Percentiles rank a stretch among this genome's conserved stretches.
These are phyloP conservation scores for Microsporum ferrugineum DNA, from an alignment of 2,329 filamentous ascomycete genomes.

Conservation along the genomic window DNA sequence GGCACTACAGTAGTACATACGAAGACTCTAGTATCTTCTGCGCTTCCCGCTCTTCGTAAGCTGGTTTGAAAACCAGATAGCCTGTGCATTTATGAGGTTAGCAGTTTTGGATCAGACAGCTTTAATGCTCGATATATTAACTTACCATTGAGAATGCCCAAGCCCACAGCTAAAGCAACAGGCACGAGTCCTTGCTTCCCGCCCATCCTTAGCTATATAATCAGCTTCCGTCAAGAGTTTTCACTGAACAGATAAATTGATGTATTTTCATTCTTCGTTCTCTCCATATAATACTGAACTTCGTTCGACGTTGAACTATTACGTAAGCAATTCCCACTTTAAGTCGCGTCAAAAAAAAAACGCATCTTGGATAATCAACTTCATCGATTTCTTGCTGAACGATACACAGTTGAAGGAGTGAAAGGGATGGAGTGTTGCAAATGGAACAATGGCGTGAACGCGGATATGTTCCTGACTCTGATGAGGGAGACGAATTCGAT, in stretches of 20 bases:
- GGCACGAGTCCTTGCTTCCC: conserved; percentile 27
- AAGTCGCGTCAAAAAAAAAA: conserved; percentile 20
- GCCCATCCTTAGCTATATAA: conserved; percentile 21
- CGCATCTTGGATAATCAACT: conserved; percentile 15
- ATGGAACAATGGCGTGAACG: conserved; percentile 41
- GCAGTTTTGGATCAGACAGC: not conserved
- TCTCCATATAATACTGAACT: not conserved
- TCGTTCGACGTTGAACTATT: conserved; percentile 4
- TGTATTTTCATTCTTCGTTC: not conserved
- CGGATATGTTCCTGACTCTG: conserved; percentile 43
- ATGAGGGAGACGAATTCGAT: conserved; percentile 35
- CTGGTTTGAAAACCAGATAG: conserved; percentile 35
- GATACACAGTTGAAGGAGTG: not conserved
- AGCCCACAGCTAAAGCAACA: conserved; percentile 27
- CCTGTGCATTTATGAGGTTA: conserved; percentile 19
- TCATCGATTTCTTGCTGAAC: not conserved
- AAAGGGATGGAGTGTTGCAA: conserved; percentile 11
- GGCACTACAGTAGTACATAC: not conserved
- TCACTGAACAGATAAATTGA: not conserved
- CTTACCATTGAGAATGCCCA: conserved; percentile 32
- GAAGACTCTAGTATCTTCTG: conserved; percentile 13
- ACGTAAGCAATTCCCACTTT: conserved; percentile 7
- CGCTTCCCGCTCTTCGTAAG: conserved; percentile 29
- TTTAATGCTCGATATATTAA: not conserved
- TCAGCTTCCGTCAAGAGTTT: not conserved